Evolutionary conservation across 2,329 filamentous ascomycete genomes (phyloP).

Genomic region (Pseudogymnoascus destructans): DNA sequence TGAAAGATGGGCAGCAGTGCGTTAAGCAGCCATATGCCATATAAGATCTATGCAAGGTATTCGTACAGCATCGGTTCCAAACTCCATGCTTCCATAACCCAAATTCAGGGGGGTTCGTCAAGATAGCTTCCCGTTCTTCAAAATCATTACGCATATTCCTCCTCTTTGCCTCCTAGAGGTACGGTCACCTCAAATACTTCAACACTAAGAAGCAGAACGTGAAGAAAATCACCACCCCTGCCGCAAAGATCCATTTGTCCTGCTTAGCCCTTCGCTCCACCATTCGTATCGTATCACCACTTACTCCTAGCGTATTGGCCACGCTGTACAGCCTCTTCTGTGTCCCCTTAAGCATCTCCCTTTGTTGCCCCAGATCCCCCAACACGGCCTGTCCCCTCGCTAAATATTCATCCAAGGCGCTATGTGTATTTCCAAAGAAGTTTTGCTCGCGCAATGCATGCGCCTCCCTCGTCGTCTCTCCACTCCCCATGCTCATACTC

Average conservation of each 20-base stretch:
- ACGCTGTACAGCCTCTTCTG: conserved; percentile 85
- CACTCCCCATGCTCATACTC: conserved; percentile 35
- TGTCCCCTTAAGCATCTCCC: conserved; percentile 89
- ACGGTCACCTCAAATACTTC: conserved; percentile 56
- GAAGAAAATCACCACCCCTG: conserved; percentile 74
- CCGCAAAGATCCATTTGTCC: conserved; percentile 97
- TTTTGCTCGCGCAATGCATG: conserved; percentile 82
- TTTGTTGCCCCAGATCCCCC: conserved; percentile 75
- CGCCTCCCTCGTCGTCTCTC: conserved; percentile 58
- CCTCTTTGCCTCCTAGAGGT: background rate
- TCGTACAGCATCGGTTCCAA: conserved; percentile 5
- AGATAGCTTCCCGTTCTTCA: background rate
- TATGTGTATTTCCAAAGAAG: conserved; percentile 72
- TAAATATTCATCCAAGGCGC: conserved; percentile 84
- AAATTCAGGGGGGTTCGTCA: background rate
- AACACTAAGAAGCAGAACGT: conserved; percentile 84
- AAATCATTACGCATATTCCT: background rate
- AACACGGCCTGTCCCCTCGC: conserved; percentile 83
- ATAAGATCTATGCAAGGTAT: background rate
- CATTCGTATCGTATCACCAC: conserved; percentile 93
- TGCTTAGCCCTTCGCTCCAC: conserved; percentile 82
- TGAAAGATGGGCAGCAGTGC: background rate
- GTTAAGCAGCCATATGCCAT: background rate
- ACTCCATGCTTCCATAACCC: background rate
- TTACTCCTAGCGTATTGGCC: conserved; percentile 84